Evolutionary conservation across 2,329 filamentous ascomycete species (phyloP), one percentile per base, ranked within the genome.

Genomic region (Scortechinia acanthostroma): DNA sequence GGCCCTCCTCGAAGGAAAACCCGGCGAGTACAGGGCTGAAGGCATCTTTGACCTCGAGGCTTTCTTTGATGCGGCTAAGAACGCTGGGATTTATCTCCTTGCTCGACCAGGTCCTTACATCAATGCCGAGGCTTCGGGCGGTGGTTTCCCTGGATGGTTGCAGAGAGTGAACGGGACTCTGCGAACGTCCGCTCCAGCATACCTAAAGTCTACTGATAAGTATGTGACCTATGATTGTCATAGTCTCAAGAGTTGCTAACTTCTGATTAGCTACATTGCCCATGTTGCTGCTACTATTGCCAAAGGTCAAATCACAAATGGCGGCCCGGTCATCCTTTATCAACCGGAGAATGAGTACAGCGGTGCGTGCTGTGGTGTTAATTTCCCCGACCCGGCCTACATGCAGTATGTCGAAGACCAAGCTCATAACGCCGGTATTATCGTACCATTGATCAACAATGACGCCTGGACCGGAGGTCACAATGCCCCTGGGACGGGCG

Each of bases 291-390:
- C 70, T 13, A 78, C 82, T 5, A 83, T 94, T 51, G 84, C 87
- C 3, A 77, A 80, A 45, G 80, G 77, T 1, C 87, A 93, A 54
- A 91, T 94, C 54, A 91, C 86, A 1, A 87, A 91, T 44, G 88
- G 86, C 0, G 88, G 88, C 0, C 87, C 87, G 0, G 73, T 94
- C 4, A 88, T 94, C 48, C 65, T 91, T 1, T 74, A 86, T 35
- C 88, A 94, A 58, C 83, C 86, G 0, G 88, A 94, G 58, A 94
- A 93, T 50, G 88, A 93, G 58, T 91, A 91, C 56, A 80, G 75
- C 1, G 61, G 66, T 16, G 70, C 69, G 1, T 62, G 65, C 15
- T 63, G 62, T 3, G 65, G 65, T 2, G 59, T 63, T 0, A 61
- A 64, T 2, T 87, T 84, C 51, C 83, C 83, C 0, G 80, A 88